phyloP scores from a whole-genome alignment of 2,329 filamentous ascomycete species.

The Phyllosticta paracitricarpa region DNA sequence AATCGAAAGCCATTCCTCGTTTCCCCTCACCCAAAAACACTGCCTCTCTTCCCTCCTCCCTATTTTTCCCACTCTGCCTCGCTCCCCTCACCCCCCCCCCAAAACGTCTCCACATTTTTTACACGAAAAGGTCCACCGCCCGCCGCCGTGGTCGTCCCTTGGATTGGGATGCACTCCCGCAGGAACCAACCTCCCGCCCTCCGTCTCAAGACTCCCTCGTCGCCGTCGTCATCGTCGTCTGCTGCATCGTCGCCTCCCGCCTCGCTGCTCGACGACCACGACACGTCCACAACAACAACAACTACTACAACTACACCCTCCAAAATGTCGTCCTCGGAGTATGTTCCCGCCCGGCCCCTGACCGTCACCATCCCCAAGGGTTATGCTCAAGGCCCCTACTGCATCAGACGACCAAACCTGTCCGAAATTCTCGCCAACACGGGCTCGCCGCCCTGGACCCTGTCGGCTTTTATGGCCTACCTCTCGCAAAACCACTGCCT shows the following conservation, averaged over 20 bases:
- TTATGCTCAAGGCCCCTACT: slow-evolving; percentile 38
- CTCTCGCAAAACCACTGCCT: slow-evolving; percentile 94
- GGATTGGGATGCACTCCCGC: slow-evolving; percentile 26
- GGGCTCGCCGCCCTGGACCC: slow-evolving; percentile 78
- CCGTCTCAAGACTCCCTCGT: slow-evolving; percentile 22
- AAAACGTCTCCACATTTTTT: too few relatives aligned
- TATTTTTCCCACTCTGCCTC: too few relatives aligned
- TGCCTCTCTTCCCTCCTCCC: not conserved
- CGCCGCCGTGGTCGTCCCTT: not conserved
- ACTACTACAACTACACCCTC: slow-evolving; percentile 19
- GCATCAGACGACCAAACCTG: slow-evolving; percentile 59
- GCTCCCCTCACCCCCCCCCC: not conserved
- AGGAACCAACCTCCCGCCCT: slow-evolving; percentile 20
- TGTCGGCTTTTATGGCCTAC: slow-evolving; percentile 91
- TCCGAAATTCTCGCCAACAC: slow-evolving; percentile 81
- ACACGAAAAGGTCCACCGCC: too few relatives aligned
- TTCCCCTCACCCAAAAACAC: not conserved
- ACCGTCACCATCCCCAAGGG: slow-evolving; percentile 40
- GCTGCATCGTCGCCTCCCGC: slow-evolving; percentile 24
- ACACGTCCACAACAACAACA: not conserved
- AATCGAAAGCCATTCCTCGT: not conserved
- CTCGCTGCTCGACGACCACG: slow-evolving; percentile 20
- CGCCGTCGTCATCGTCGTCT: slow-evolving; percentile 14
- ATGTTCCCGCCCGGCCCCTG: slow-evolving; percentile 34
- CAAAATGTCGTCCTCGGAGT: slow-evolving; percentile 40